A percentile compares a stretch with the other conserved stretches of the same genome.
Conservation (phyloP, 1,139 yeast species). For the Lizanozyma gosingica region DNA sequence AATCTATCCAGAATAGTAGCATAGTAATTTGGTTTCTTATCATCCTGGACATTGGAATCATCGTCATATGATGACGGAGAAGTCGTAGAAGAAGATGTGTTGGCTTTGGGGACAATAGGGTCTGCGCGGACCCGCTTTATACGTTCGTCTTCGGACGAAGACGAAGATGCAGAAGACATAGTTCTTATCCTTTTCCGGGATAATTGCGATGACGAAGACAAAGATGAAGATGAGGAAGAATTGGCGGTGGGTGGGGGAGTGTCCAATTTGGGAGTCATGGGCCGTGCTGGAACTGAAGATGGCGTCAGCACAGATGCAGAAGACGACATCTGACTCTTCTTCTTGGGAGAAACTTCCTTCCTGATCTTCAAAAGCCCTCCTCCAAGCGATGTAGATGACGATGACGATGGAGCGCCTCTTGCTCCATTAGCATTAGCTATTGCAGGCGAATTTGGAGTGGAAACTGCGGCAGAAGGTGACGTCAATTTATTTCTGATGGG, state of each 20-base stretch:
- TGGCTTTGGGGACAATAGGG: not conserved
- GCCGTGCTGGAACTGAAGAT: conserved; percentile 3
- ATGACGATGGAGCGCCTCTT: no score
- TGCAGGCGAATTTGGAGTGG: conserved; percentile 1
- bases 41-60: conserved; percentile 9
- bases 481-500: conserved; percentile 27
- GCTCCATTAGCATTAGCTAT: not conserved
- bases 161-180: not conserved
- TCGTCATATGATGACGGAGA: conserved; percentile 2
- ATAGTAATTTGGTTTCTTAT: conserved; percentile 16
- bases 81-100: not conserved
- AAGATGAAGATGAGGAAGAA: no score
- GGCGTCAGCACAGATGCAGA: conserved; percentile 1
- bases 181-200: not conserved
- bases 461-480: not conserved
- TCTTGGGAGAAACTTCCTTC: conserved; percentile 1
- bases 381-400: no score
- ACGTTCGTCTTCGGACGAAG: not conserved
- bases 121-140: not conserved
- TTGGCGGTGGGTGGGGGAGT: conserved; percentile 15
- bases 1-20: conserved; percentile 10
- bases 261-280: conserved; percentile 9
- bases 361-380: conserved; percentile 2
- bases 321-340: conserved; percentile 3
- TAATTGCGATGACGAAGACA: conserved; percentile 10